phyloP scores from a whole-genome alignment of 2,329 filamentous ascomycete species.

The Penicillium brasilianum region DNA sequence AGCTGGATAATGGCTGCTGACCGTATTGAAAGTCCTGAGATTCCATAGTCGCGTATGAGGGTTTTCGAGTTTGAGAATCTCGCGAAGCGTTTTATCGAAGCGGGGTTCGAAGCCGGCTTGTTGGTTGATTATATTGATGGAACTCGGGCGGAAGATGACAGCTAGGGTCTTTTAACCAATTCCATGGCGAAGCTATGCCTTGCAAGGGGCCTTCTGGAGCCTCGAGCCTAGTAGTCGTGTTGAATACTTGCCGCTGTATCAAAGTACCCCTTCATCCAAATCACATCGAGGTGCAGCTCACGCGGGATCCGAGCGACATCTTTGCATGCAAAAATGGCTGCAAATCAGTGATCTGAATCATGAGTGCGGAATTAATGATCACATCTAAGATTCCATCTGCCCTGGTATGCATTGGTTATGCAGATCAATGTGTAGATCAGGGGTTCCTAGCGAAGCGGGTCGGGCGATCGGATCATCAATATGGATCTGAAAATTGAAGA shows the following conservation, averaged over 20 bases:
- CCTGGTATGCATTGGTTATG: slow-evolving; percentile 22
- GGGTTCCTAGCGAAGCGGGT: slow-evolving; percentile 11
- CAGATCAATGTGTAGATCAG: no score
- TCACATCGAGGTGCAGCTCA: neutral
- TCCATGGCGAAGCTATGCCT: neutral
- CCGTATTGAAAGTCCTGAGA: no score
- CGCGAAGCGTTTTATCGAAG: no score
- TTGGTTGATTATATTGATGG: neutral
- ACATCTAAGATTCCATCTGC: no score
- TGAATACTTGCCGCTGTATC: neutral
- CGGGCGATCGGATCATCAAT: slow-evolving; percentile 19
- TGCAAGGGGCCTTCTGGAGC: neutral
- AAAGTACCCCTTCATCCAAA: neutral
- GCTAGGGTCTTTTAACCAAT: neutral
- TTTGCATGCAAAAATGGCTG: neutral
- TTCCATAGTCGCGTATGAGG: no score
- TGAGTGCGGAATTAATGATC: no score
- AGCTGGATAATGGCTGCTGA: no score
- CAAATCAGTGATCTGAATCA: neutral
- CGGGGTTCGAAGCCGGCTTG: no score
- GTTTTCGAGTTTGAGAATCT: no score
- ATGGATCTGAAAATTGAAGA: neutral
- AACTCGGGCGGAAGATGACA: neutral
- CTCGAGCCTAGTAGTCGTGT: neutral
- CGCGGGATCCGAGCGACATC: neutral